phyloP scores from a whole-genome alignment of 2,329 filamentous ascomycete species.

The Balansia obtecta region DNA sequence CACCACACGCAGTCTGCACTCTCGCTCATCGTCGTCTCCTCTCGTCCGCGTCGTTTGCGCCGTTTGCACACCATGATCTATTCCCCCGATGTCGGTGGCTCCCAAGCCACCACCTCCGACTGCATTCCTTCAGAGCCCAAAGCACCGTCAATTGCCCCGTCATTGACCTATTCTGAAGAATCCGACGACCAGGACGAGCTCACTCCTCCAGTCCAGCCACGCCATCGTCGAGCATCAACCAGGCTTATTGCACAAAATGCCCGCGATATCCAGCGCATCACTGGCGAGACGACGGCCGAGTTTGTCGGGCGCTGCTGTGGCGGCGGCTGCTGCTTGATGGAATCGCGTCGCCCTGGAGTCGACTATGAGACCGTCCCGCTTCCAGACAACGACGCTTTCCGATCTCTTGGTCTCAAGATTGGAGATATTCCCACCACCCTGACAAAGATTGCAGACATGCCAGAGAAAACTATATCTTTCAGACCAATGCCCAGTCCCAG shows the following conservation, averaged over 20 bases:
- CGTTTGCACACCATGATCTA: constrained; percentile 17
- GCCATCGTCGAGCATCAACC: constrained; percentile 55
- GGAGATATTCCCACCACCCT: constrained; percentile 61
- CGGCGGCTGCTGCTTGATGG: constrained; percentile 48
- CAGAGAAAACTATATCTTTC: constrained; percentile 63
- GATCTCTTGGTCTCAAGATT: constrained; percentile 64
- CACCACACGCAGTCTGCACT: neutral
- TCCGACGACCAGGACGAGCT: constrained; percentile 46
- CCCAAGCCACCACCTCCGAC: constrained; percentile 26
- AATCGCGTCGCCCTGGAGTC: constrained; percentile 30
- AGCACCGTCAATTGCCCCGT: constrained; percentile 42
- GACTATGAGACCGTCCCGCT: constrained; percentile 40
- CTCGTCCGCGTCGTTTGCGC: too few species aligned
- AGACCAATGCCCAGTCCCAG: constrained; percentile 36
- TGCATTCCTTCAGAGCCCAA: constrained; percentile 32
- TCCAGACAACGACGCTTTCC: constrained; percentile 78
- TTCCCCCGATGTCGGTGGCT: constrained; percentile 23
- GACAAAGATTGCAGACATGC: constrained; percentile 58
- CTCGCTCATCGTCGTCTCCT: neutral
- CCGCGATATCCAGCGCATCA: constrained; percentile 49
- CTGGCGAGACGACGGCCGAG: constrained; percentile 49
- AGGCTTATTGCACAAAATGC: constrained; percentile 52
- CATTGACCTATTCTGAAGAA: constrained; percentile 50
- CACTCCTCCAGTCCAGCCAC: constrained; percentile 29
- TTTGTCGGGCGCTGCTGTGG: constrained; percentile 52